Percentiles rank a stretch among this genome's conserved stretches.
These are phyloP conservation scores for Boletus coccyginus DNA, from an alignment of 768 basidiomycete genomes.

Conservation along the genomic window DNA sequence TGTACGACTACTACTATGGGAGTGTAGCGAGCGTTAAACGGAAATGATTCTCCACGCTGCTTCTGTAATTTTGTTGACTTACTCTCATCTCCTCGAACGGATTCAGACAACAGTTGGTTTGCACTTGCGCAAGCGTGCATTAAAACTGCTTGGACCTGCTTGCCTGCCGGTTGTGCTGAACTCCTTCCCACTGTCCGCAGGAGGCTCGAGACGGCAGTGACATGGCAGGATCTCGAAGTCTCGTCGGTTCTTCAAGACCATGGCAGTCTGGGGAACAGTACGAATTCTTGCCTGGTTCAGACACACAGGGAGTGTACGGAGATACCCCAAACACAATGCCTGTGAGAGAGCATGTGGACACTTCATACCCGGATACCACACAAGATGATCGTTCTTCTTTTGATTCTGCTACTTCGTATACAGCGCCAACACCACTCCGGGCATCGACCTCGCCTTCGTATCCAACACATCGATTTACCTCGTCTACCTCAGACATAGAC, in stretches of 20 bases:
- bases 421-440: constrained; percentile 63
- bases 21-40: neutral
- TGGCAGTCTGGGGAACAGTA: constrained; percentile 35
- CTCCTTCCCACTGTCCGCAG: constrained; percentile 11
- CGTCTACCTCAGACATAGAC: constrained; percentile 61
- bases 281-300: constrained; percentile 45
- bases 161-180: neutral
- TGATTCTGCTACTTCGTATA: constrained; percentile 28
- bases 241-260: constrained; percentile 12
- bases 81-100: neutral
- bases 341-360: constrained; percentile 9
- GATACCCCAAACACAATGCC: constrained; percentile 7
- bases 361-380: constrained; percentile 27
- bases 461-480: constrained; percentile 46
- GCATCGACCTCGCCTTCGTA: constrained; percentile 56
- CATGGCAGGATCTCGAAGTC: constrained; percentile 19
- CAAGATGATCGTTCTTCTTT: constrained; percentile 23
- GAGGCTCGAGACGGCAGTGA: constrained; percentile 1
- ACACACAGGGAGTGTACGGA: constrained; percentile 39
- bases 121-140: neutral
- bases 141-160: neutral
- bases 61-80: constrained; percentile 1
- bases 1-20: no score
- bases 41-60: neutral
- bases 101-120: neutral